phyloP scores from a whole-genome alignment of 23 red algal species.

The Gracilariopsis chorda region DNA sequence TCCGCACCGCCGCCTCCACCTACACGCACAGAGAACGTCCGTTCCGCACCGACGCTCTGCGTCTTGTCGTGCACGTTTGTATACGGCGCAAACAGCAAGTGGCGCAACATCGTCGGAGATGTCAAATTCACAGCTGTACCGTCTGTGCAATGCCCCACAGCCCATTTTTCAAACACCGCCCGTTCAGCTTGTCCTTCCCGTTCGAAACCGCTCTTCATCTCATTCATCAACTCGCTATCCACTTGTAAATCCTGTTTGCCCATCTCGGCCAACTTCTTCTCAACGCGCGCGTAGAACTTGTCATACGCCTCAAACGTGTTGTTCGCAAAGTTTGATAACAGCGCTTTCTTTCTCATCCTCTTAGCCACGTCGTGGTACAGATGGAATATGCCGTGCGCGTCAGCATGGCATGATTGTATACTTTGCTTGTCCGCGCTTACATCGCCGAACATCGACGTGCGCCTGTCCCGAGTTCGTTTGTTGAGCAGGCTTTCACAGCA shows the following conservation, averaged over 20 bases:
- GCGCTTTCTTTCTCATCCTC: background rate
- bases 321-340: background rate
- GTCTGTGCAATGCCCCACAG: slow-evolving; percentile 11
- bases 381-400: slow-evolving; percentile 6
- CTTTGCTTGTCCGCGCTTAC: too few relatives aligned
- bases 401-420: too few relatives aligned
- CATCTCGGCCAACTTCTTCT: background rate
- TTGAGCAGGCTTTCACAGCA: background rate
- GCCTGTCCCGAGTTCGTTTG: background rate
- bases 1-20: background rate
- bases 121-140: slow-evolving; percentile 35
- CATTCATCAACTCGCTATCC: background rate
- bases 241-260: background rate
- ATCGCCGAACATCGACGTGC: background rate
- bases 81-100: slow-evolving; percentile 78
- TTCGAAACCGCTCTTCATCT: background rate
- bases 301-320: background rate
- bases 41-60: background rate
- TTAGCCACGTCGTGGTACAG: background rate
- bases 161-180: slow-evolving; percentile 70
- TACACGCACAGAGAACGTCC: background rate
- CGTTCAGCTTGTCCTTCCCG: background rate
- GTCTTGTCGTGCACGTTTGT: background rate
- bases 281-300: background rate
- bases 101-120: slow-evolving; percentile 51